phyloP scores from a whole-genome alignment of 177 flowering plant species.

The Telopea speciosissima region DNA sequence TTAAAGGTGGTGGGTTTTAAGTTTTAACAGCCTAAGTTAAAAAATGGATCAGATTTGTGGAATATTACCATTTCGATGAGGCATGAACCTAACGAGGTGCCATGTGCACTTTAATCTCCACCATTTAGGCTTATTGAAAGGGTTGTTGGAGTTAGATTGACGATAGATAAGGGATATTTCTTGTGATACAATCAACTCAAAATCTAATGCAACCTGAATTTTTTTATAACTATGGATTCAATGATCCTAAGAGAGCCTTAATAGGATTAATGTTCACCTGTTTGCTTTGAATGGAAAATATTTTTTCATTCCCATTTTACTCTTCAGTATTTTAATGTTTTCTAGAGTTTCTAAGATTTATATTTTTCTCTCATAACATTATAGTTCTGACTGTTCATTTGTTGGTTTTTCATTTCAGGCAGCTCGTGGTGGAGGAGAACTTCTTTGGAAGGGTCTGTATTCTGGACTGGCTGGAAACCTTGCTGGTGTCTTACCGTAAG shows the following conservation, averaged over 20 bases:
- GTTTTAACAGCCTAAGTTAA: too few species aligned
- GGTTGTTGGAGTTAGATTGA: too few species aligned
- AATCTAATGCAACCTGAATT: too few species aligned
- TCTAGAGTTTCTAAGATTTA: neutral
- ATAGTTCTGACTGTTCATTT: neutral
- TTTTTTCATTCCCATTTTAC: neutral
- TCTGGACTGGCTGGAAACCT: slow-evolving; percentile 91
- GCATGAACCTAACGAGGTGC: too few species aligned
- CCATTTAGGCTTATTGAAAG: too few species aligned
- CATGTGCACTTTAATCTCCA: too few species aligned
- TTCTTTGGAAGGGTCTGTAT: slow-evolving; percentile 74
- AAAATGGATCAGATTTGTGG: too few species aligned
- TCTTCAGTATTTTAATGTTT: neutral
- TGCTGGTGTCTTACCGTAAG: slow-evolving; percentile 95
- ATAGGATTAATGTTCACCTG: neutral
- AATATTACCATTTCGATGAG: too few species aligned
- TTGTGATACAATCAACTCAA: neutral
- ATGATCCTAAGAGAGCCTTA: neutral
- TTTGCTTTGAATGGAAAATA: neutral
- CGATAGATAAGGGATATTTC: too few species aligned
- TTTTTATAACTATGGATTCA: too few species aligned
- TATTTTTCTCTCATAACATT: neutral
- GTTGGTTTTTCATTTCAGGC: slow-evolving; percentile 38
- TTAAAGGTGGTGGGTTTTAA: too few species aligned
- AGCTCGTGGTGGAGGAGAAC: slow-evolving; percentile 79